phyloP scores from a whole-genome alignment of 2,329 filamentous ascomycete genomes.

The Paecilomyces niveus region DNA sequence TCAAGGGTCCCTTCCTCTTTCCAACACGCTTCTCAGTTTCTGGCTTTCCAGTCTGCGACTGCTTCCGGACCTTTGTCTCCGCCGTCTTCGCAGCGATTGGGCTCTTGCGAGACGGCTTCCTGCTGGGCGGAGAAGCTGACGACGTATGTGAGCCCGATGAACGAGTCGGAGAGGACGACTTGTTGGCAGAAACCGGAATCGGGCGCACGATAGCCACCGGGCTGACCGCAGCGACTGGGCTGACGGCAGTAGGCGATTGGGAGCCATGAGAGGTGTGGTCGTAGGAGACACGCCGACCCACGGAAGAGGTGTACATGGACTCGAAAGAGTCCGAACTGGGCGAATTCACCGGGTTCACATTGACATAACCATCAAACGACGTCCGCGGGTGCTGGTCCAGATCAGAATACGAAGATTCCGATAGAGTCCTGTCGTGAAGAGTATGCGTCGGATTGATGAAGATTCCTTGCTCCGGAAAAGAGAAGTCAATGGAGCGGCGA shows the following conservation, averaged over 20 bases:
- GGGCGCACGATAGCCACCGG: constrained; percentile 62
- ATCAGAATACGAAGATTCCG: constrained; percentile 74
- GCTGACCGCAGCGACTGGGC: constrained; percentile 59
- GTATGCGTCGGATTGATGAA: constrained; percentile 93
- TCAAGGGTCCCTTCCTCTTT: constrained; percentile 77
- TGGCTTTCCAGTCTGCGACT: constrained; percentile 65
- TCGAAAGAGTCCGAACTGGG: constrained; percentile 73
- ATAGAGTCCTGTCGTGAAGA: constrained; percentile 77
- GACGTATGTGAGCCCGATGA: constrained; percentile 55
- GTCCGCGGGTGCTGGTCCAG: constrained; percentile 51
- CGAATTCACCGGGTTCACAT: constrained; percentile 76
- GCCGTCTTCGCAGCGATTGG: constrained; percentile 71
- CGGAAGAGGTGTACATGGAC: constrained; percentile 36
- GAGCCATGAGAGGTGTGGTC: constrained; percentile 37
- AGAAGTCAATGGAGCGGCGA: constrained; percentile 64
- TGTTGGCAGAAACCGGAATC: constrained; percentile 46
- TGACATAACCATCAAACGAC: constrained; percentile 73
- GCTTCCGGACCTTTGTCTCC: constrained; percentile 77
- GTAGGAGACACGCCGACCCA: constrained; percentile 33
- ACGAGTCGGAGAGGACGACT: constrained; percentile 47
- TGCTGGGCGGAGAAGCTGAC: constrained; percentile 57
- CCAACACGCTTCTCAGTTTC: constrained; percentile 92
- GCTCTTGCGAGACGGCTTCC: constrained; percentile 64
- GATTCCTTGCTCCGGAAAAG: constrained; percentile 53
- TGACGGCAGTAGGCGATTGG: constrained; percentile 47